phyloP scores from a whole-genome alignment of 768 basidiomycete species.

The Hericium coralloides region DNA sequence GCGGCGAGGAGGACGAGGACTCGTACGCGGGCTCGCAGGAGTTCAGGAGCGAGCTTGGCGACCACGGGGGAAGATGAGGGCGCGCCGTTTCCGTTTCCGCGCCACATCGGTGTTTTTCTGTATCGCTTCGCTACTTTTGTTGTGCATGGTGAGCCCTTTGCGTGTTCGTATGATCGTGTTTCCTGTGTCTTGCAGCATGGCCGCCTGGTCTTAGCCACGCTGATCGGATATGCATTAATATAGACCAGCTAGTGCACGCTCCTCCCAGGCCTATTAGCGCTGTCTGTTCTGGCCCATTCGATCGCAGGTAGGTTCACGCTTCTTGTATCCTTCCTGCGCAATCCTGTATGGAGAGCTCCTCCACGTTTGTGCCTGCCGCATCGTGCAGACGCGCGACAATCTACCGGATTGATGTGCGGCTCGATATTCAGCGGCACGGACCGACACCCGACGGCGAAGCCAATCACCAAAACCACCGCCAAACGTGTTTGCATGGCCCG shows the following conservation, averaged over 20 bases:
- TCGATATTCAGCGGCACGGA: no score
- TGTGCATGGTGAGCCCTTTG: conserved; percentile 14
- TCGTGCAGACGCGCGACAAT: no score
- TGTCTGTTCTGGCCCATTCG: not conserved
- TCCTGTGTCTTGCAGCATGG: conserved; percentile 3
- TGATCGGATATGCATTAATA: conserved; percentile 16
- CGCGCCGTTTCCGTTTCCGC: not conserved
- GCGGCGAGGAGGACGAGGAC: conserved; percentile 15
- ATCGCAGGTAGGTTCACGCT: no score
- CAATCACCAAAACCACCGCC: no score
- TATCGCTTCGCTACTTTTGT: conserved; percentile 13
- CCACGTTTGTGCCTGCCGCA: no score
- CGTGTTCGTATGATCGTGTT: conserved; percentile 5
- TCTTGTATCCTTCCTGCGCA: no score
- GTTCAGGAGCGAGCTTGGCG: conserved; percentile 13
- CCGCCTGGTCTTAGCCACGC: conserved; percentile 10
- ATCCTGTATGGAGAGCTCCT: no score
- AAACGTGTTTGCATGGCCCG: no score
- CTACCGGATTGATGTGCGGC: no score
- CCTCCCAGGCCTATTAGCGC: not conserved
- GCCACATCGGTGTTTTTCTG: conserved; percentile 1
- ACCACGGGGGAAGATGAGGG: conserved; percentile 5
- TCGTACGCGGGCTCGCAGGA: conserved; percentile 12
- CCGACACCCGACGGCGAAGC: no score
- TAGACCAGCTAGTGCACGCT: conserved; percentile 1